Percentiles rank a stretch among this genome's conserved stretches.
These are phyloP conservation scores for Malus hybrid DNA, from an alignment of 331 rosid species.

Conservation along the genomic window DNA sequence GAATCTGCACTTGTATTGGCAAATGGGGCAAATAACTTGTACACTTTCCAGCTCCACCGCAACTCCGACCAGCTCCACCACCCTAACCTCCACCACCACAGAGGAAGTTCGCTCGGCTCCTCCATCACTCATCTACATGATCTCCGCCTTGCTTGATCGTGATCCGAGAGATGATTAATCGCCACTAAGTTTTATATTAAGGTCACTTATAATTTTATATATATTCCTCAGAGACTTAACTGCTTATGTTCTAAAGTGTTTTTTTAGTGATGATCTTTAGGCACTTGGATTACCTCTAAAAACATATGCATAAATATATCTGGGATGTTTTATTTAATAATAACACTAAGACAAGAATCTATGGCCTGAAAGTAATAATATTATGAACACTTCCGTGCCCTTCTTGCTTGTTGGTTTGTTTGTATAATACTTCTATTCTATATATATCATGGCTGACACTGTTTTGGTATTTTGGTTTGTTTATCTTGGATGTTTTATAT, in stretches of 20 bases:
- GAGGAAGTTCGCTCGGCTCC: slow-evolving; percentile 20
- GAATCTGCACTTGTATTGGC: slow-evolving; percentile 45
- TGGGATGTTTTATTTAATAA: not conserved
- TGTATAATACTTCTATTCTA: not conserved
- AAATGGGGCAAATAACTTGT: slow-evolving; percentile 57
- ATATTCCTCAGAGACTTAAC: not conserved
- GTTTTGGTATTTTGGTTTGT: not conserved
- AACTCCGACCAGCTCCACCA: slow-evolving; percentile 1
- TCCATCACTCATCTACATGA: slow-evolving; percentile 34
- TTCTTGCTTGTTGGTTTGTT: not conserved
- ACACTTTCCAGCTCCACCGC: slow-evolving; percentile 47
- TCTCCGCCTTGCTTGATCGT: slow-evolving; percentile 19
- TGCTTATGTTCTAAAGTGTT: not conserved
- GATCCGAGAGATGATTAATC: not conserved
- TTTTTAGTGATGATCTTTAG: not conserved
- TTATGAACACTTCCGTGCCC: not conserved
- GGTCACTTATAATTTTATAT: not conserved
- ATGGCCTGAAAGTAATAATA: too few relatives aligned
- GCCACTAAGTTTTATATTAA: not conserved
- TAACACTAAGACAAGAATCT: too few relatives aligned
- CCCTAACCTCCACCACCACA: slow-evolving; percentile 18
- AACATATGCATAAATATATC: not conserved
- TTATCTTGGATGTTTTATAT: not conserved
- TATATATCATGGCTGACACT: not conserved
- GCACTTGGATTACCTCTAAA: not conserved